A percentile compares a stretch with the other conserved stretches of the same genome.
phyloP scores from a whole-genome alignment of 2,329 filamentous ascomycete genomes.

The Botrytis fabae region DNA sequence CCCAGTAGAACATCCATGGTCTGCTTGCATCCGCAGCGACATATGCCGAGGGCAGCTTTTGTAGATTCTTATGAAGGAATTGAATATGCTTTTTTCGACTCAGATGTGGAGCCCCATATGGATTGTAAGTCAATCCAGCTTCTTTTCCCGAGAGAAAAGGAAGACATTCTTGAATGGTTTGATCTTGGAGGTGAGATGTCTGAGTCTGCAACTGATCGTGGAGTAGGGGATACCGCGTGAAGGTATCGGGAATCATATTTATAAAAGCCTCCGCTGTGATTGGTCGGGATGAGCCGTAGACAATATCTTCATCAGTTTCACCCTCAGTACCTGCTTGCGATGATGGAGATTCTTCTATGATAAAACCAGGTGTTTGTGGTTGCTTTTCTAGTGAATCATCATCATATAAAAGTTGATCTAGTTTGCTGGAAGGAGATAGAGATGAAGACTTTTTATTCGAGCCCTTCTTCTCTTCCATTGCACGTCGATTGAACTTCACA shows the following conservation, averaged over 20 bases:
- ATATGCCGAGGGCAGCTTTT: constrained; percentile 67
- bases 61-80: constrained; percentile 62
- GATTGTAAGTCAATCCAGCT: constrained; percentile 58
- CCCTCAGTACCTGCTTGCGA: constrained; percentile 24
- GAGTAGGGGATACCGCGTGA: constrained; percentile 60
- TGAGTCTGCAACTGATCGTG: constrained; percentile 65
- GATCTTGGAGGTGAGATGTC: constrained; percentile 67
- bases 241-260: constrained; percentile 54
- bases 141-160: constrained; percentile 62
- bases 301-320: constrained; percentile 15
- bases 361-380: constrained; percentile 25
- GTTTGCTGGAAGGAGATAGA: constrained; percentile 25
- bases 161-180: constrained; percentile 67
- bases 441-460: constrained; percentile 11
- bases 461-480: constrained; percentile 25
- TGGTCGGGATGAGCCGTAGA: constrained; percentile 26
- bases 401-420: constrained; percentile 24
- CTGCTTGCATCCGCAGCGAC: constrained; percentile 79
- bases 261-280: constrained; percentile 24
- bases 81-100: constrained; percentile 60
- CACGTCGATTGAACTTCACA: constrained; percentile 38
- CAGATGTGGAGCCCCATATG: constrained; percentile 72
- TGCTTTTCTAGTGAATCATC: constrained; percentile 26
- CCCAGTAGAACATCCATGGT: constrained; percentile 96
- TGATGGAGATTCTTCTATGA: constrained; percentile 28